Evolutionary conservation across 768 basidiomycete species (phyloP).

Genomic region (Tulasnella sp.): DNA sequence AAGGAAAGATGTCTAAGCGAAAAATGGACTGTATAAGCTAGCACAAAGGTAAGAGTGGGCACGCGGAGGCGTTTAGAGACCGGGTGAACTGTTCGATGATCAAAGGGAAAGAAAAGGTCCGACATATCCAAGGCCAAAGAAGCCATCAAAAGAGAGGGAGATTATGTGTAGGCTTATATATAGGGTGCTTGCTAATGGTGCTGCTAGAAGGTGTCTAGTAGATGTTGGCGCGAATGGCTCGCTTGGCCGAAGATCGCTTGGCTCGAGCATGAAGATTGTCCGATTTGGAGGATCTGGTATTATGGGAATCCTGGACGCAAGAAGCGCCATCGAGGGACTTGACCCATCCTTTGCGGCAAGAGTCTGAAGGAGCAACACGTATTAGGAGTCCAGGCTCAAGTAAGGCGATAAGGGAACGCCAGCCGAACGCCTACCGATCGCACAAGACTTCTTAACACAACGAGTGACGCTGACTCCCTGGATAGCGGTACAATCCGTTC

Average conservation of each 20-base stretch:
- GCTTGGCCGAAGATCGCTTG: neutral
- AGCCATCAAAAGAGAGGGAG: no score
- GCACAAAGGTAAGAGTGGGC: no score
- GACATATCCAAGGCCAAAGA: no score
- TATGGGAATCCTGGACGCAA: neutral
- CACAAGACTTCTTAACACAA: slow-evolving; percentile 46
- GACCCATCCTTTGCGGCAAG: slow-evolving; percentile 6
- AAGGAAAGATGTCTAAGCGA: no score
- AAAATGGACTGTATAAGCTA: no score
- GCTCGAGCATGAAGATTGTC: neutral
- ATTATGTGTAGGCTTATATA: no score
- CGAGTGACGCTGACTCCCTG: slow-evolving; percentile 48
- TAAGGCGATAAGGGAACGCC: neutral
- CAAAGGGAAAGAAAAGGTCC: no score
- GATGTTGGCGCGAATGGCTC: slow-evolving; percentile 6
- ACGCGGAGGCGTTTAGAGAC: no score
- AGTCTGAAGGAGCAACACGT: neutral
- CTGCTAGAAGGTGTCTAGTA: neutral
- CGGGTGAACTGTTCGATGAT: no score
- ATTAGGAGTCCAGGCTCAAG: neutral
- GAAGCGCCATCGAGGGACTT: neutral
- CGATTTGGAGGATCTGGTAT: neutral
- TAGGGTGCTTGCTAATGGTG: no score
- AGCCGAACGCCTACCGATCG: neutral
- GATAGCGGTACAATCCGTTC: slow-evolving; percentile 53